Evolutionary conservation across 805 yeast genomes (phyloP), one percentile per base, ranked within the genome.

Genomic region (Priceomyces carsonii): DNA sequence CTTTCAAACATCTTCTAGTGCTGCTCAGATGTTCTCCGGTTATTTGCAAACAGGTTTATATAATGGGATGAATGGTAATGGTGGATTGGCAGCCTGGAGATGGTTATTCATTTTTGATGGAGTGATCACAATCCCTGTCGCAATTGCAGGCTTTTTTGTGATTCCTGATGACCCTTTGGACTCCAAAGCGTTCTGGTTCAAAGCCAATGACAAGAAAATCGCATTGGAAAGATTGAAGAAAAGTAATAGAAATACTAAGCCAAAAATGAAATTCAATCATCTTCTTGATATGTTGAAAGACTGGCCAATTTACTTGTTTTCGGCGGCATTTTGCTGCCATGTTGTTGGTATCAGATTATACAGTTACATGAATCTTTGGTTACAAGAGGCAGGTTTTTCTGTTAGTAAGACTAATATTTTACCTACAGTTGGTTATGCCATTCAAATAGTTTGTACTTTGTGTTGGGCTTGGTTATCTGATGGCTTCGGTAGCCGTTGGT

Each of bases 1-100:
- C 13, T 46, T 36, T 35, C 39, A 38, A 12, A 23, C 44, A 8
- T 36, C 42, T 5, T 38, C 44, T 12, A 33, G 26, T 32, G 40
- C 39, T 6, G 43, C 43, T 8, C 35, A 32, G 10, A 43, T 45
- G 18, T 43, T 45, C 34, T 37, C 44, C 5, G 51, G 51, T 9
- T 39, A 47, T 18, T 33, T 57, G 40, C 57, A 53, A 30, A 43
- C 52, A 7, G 50, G 48, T 6, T 42, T 51, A 14, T 47, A 44
- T 36, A 29, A 16, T 24, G 39, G 28, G 48, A 62, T 45, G 55
- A 68, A 57, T 33, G 73, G 74, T 26, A 57, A 41, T 14, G 36
- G 35, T 13, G 77, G 77, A 6, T 35, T 63, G 16, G 47, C 54
- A n/a, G 67, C 71, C 3, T 72, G 76, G 76, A 57, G 60, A 50